phyloP scores from a whole-genome alignment of 345 rosid species.

The Dimocarpus longan region DNA sequence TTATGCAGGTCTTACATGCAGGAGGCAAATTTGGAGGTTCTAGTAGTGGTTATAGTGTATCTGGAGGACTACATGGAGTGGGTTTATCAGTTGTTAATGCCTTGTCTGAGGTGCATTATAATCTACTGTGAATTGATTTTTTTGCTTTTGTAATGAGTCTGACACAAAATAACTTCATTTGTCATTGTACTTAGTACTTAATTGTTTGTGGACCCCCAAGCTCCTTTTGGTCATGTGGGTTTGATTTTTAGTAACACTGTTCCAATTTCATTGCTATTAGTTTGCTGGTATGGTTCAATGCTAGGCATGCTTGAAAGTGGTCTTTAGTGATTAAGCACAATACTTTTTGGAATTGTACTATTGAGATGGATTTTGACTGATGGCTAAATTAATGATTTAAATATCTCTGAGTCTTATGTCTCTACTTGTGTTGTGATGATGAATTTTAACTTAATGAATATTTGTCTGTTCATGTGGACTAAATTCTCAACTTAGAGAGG shows the following conservation, averaged over 20 bases:
- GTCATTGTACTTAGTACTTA: background rate
- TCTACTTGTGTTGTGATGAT: background rate
- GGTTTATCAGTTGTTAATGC: slow-evolving; percentile 99
- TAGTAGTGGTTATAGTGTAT: slow-evolving; percentile 92
- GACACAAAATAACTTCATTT: background rate
- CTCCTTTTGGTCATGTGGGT: background rate
- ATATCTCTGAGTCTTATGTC: background rate
- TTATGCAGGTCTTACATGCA: slow-evolving; percentile 88
- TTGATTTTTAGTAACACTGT: background rate
- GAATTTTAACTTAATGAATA: slow-evolving; percentile 2
- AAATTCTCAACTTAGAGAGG: background rate
- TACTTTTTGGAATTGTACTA: background rate
- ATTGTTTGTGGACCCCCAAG: background rate
- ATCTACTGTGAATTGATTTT: slow-evolving; percentile 9
- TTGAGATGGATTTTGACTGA: background rate
- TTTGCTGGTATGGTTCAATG: background rate
- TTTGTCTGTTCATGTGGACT: background rate
- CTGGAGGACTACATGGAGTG: slow-evolving; percentile 98
- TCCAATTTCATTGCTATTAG: slow-evolving; percentile 2
- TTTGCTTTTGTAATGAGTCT: background rate
- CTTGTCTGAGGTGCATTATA: slow-evolving; percentile 77
- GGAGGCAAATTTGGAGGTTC: slow-evolving; percentile 99
- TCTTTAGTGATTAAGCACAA: background rate
- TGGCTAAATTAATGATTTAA: background rate
- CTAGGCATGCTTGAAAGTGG: background rate